A percentile compares a stretch with the other conserved stretches of the same genome.
phyloP scores from a whole-genome alignment of 352 stramenopile species.

The Plasmopara viticola region DNA sequence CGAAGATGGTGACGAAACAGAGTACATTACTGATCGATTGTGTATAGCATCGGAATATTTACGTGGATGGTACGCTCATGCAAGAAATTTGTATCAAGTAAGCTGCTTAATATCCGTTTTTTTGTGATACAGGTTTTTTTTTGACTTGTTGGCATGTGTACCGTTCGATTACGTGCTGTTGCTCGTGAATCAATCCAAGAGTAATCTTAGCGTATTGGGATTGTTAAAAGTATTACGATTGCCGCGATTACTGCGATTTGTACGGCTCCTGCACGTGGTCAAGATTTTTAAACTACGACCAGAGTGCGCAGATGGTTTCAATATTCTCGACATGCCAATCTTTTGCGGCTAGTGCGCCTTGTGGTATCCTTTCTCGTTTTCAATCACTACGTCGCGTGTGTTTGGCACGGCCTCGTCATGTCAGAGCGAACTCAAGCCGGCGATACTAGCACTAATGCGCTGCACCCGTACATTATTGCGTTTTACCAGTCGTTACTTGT shows the following conservation, averaged over 20 bases:
- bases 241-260: conserved; percentile 57
- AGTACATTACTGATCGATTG: conserved; percentile 58
- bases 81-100: conserved; percentile 18
- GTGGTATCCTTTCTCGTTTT: conserved; percentile 62
- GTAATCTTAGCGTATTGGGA: conserved; percentile 55
- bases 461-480: no score
- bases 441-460: no score
- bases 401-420: conserved; percentile 29
- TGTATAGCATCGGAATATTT: conserved; percentile 50
- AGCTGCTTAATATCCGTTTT: no score
- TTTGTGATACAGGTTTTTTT: conserved; percentile 29
- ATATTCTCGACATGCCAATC: conserved; percentile 75
- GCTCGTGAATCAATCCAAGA: conserved; percentile 40
- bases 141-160: conserved; percentile 69
- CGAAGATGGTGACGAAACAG: conserved; percentile 29
- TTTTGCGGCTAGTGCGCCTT: conserved; percentile 60
- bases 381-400: conserved; percentile 76
- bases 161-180: conserved; percentile 63
- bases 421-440: no score
- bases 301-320: conserved; percentile 73
- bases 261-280: conserved; percentile 58
- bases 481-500: no score
- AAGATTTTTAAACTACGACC: conserved; percentile 69
- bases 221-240: conserved; percentile 66
- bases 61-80: conserved; percentile 44